Base-by-base conservation (phyloP, 2,329 filamentous ascomycete species). In the Cordyceps cateniannulata region DNA sequence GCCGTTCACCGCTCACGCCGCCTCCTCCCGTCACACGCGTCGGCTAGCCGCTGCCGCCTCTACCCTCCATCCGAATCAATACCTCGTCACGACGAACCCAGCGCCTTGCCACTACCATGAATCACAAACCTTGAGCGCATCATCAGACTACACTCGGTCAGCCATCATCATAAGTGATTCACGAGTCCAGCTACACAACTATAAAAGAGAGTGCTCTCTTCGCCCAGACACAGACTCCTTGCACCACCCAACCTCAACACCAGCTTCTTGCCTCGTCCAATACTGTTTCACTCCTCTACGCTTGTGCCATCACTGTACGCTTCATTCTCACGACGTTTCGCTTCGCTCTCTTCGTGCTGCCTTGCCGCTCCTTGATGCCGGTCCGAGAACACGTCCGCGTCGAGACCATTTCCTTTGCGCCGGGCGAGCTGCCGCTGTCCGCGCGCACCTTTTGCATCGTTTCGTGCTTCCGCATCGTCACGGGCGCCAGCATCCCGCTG, bases 381-480 rank as follows among this genome's bases (percentile, higher is more conserved):
- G 49, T 59, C 29, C 25, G 50, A 38, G 56, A 61, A 25, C 63
- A 62, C 40, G 32, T 66, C 29, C 58, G 29, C 16, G 62, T 63
- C 59, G 66, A 66, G 63, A 72, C 67, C 48, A 69, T 70, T n/a
- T 64, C 69, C 29, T 42, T 58, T 22, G 42, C 55, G 18, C 45
- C 55, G 9, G 55, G 55, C 18, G 14, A 71, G 45, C 70, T 82
- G 20, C 80, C 80, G 3, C 66, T 69, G 49, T 77, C 79, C 3
- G 80, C 80, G 14, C 22, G 29, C 42, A 40, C 44, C 8, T 38
- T 48, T 5, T 45, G 42, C 22, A 6, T 57, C 32, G 35, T 58
- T 12, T 14, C 55, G 45, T 50, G 47, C 16, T n/a, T 49, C 9
- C 32, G 47, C 32, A 49, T 49, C 32, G 35, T 44, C n/a, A 20